Evolutionary conservation across 2,329 filamentous ascomycete genomes (phyloP), one percentile per base, ranked within the genome.

Genomic region (Ascosphaera apis): DNA sequence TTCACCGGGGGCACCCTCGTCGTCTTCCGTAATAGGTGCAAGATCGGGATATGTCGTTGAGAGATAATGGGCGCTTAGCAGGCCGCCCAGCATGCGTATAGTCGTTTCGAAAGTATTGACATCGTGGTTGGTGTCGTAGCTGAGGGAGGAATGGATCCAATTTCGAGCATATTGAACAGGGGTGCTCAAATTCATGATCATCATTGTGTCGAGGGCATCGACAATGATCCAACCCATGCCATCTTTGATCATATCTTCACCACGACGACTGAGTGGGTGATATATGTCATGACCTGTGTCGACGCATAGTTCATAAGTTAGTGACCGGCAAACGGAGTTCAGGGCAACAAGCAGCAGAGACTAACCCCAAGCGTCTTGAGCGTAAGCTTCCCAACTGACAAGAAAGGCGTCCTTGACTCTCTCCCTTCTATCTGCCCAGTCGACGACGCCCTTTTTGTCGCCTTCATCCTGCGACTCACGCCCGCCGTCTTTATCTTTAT

Each of bases 171-270:
- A 74, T 27, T 73, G 67, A 28, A 98, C 66, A 41, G 84, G 74
- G 21, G 72, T 77, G 11, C 86, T 95, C 43, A 92, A 65, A 53
- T 95, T 95, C 88, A 98, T 98, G 41, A 98, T 64, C 61, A 98
- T 98, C 66, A 95, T 69, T 1, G 88, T 98, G 55, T 98, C 88
- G 42, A 98, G 62, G 9, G 86, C 74, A 58, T 98, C 88, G 39
- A 98, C 76, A 42, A 98, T 93, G 48, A 95, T 95, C 88, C 91
- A 98, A 19, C 88, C 88, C 56, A 98, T 66, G 17, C 86, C 88
- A 42, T 81, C 73, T 3, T 76, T 67, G 4, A 82, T 74, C 86
- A 98, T 95, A 47, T 88, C 73, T 36, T 64, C 65, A 35, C 82
- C 80, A 13, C 60, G 71, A 52, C 88, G 88, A 4, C 78, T 72